A percentile compares a stretch with the other conserved stretches of the same genome.
Conservation (phyloP, 2,329 filamentous ascomycete genomes). For the Plenodomus lindquistii region DNA sequence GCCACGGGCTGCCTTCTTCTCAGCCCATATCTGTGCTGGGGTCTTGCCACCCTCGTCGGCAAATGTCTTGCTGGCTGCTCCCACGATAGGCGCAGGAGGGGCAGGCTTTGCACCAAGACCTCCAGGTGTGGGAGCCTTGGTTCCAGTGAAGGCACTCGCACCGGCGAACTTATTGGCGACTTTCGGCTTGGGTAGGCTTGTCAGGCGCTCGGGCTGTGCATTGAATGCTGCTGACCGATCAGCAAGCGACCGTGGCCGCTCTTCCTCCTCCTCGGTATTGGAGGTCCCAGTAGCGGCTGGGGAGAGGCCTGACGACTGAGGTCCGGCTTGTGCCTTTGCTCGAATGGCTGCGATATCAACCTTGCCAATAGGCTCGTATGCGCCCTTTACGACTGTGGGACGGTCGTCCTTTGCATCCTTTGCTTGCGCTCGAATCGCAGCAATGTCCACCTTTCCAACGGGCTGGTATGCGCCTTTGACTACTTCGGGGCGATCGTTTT, state of each 20-base stretch:
- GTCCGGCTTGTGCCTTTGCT: conserved; percentile 68
- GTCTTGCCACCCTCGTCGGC: conserved; percentile 95
- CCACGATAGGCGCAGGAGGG: conserved; percentile 67
- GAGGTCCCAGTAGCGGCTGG: conserved; percentile 50
- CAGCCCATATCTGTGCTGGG: conserved; percentile 94
- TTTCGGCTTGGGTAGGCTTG: conserved; percentile 90
- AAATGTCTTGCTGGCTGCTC: conserved; percentile 86
- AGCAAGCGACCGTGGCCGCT: conserved; percentile 64
- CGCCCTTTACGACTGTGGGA: conserved; percentile 83
- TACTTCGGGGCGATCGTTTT: conserved; percentile 61
- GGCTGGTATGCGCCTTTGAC: conserved; percentile 89
- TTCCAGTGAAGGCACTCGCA: conserved; percentile 75
- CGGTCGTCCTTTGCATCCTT: conserved; percentile 71
- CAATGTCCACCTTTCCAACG: conserved; percentile 96
- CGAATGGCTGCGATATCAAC: conserved; percentile 96
- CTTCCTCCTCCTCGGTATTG: conserved; percentile 50
- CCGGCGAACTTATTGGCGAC: conserved; percentile 85
- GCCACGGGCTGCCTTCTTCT: conserved; percentile 87
- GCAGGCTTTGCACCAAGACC: conserved; percentile 66
- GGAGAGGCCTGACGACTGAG: conserved; percentile 41
- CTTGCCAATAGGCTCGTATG: conserved; percentile 94
- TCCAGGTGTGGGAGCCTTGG: conserved; percentile 82
- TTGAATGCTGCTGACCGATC: conserved; percentile 76
- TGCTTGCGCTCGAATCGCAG: conserved; percentile 78
- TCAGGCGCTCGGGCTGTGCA: conserved; percentile 74